Evolutionary conservation across 305 asterid species (phyloP).

Genomic region (Fraxinus xanthoxyloides): DNA sequence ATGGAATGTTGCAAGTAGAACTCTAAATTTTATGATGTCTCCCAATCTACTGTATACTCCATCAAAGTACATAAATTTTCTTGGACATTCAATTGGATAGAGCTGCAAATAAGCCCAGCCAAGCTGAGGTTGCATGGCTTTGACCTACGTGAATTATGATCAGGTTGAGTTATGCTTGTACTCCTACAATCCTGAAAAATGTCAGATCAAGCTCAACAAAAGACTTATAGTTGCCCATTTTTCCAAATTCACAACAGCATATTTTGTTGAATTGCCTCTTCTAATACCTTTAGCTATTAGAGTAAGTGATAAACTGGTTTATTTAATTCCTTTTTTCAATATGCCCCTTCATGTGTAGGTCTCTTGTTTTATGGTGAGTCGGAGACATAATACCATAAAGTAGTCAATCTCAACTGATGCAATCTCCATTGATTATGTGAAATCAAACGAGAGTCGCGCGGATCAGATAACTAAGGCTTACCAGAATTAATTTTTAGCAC

Average conservation of each 20-base stretch:
- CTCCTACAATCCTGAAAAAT: neutral
- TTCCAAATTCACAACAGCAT: neutral
- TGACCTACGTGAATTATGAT: neutral
- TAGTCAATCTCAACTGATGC: neutral
- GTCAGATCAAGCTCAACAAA: neutral
- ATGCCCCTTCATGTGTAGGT: neutral
- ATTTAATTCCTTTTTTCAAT: neutral
- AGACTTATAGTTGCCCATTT: neutral
- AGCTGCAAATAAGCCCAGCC: neutral
- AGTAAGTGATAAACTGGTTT: neutral
- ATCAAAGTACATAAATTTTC: neutral
- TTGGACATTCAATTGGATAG: neutral
- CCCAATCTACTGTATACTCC: neutral
- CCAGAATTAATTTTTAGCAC: neutral
- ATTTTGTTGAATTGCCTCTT: neutral
- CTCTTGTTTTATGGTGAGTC: neutral
- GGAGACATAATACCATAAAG: neutral
- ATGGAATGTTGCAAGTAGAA: neutral
- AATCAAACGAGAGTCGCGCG: neutral
- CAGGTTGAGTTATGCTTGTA: neutral
- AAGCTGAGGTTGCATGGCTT: neutral
- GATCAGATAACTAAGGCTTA: neutral
- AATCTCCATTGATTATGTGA: neutral
- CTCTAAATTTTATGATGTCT: neutral
- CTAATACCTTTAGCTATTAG: neutral